A percentile compares a stretch with the other conserved stretches of the same genome.
These are phyloP conservation scores for Tolypocladium ovalisporum DNA, from an alignment of 2,329 filamentous ascomycete species.

Conservation along the genomic window DNA sequence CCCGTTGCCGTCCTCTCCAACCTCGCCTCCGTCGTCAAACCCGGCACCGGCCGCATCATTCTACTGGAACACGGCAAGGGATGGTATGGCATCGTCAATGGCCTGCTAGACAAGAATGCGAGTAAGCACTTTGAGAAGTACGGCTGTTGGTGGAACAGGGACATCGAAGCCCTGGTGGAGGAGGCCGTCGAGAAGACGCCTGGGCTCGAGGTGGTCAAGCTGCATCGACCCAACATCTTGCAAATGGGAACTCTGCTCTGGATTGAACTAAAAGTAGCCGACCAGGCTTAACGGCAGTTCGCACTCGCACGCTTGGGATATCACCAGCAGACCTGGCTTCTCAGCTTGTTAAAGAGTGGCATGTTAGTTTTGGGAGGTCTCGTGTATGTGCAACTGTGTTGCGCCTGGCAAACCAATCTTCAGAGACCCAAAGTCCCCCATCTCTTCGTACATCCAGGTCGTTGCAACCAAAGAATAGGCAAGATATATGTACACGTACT, in stretches of 20 bases:
- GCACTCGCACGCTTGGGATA: background rate
- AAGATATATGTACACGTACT: slow-evolving; percentile 20
- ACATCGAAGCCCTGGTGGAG: slow-evolving; percentile 44
- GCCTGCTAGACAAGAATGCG: slow-evolving; percentile 43
- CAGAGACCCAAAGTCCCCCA: background rate
- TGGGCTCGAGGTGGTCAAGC: slow-evolving; percentile 44
- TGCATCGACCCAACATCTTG: slow-evolving; percentile 38
- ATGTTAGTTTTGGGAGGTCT: slow-evolving; percentile 2
- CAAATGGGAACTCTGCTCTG: slow-evolving; percentile 49
- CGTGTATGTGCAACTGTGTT: slow-evolving; percentile 3
- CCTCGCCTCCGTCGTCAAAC: slow-evolving; percentile 40
- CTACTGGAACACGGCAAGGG: slow-evolving; percentile 53
- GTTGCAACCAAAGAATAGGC: slow-evolving; percentile 10
- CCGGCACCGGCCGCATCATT: slow-evolving; percentile 46
- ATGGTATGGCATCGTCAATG: slow-evolving; percentile 42
- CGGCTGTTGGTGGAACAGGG: slow-evolving; percentile 60
- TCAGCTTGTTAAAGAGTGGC: slow-evolving; percentile 6
- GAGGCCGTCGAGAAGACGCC: slow-evolving; percentile 35
- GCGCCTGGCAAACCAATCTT: background rate
- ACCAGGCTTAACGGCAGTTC: slow-evolving; percentile 6
- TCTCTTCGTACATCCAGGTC: slow-evolving; percentile 9
- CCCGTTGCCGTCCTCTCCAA: slow-evolving; percentile 42
- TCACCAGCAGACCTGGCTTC: background rate
- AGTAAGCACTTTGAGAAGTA: slow-evolving; percentile 45
- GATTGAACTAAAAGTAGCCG: slow-evolving; percentile 40